Conservation (phyloP, 768 basidiomycete species). For the Podaxis mareebaensis region DNA sequence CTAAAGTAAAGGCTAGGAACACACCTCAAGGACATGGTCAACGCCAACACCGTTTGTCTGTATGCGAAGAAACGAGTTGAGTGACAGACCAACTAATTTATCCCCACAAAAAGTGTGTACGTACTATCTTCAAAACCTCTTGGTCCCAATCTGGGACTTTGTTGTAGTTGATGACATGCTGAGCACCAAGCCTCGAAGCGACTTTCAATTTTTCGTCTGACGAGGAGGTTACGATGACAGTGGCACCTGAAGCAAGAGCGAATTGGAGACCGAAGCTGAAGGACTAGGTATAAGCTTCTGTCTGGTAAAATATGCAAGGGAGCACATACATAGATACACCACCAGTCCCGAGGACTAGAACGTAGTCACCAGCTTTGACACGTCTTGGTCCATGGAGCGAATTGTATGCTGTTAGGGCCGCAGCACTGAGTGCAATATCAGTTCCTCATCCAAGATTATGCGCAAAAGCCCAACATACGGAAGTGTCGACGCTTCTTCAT, state of each 20-base stretch:
- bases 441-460: not conserved
- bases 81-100: not conserved
- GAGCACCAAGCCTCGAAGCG: slow-evolving; percentile 47
- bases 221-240: slow-evolving; percentile 61
- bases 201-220: slow-evolving; percentile 56
- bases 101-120: not conserved
- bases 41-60: slow-evolving; percentile 34
- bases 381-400: slow-evolving; percentile 49
- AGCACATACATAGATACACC: slow-evolving; percentile 51
- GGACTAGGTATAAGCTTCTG: not conserved
- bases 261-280: slow-evolving; percentile 51
- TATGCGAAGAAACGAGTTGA: not conserved
- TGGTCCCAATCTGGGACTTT: slow-evolving; percentile 55
- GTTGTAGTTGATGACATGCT: slow-evolving; percentile 61
- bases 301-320: not conserved
- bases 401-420: slow-evolving; percentile 67
- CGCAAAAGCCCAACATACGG: not conserved
- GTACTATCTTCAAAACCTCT: slow-evolving; percentile 40
- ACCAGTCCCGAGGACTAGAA: slow-evolving; percentile 59
- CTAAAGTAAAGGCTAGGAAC: not conserved
- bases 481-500: slow-evolving; percentile 11
- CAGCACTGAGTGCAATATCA: slow-evolving; percentile 37
- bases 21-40: slow-evolving; percentile 34
- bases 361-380: slow-evolving; percentile 59
- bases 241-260: slow-evolving; percentile 56